Evolutionary conservation across 2,329 filamentous ascomycete species (phyloP).

Genomic region (Diplodia mutila): DNA sequence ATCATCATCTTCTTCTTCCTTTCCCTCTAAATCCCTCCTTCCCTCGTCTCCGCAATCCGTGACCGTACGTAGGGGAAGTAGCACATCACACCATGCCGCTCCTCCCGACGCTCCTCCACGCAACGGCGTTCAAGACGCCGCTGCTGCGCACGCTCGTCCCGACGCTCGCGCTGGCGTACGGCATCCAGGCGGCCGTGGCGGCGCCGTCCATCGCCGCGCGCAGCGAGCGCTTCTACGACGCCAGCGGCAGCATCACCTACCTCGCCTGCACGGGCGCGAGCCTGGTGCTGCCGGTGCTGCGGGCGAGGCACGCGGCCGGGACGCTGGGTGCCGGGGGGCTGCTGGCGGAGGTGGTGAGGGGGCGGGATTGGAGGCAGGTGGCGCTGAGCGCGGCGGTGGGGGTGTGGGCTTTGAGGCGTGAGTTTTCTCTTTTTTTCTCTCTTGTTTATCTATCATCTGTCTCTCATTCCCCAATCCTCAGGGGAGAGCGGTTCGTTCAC

Average conservation of each 20-base stretch:
- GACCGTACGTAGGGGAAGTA: neutral
- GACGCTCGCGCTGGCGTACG: slow-evolving; percentile 64
- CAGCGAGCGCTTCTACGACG: slow-evolving; percentile 70
- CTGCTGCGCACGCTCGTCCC: slow-evolving; percentile 67
- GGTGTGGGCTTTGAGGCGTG: slow-evolving; percentile 66
- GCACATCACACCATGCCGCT: slow-evolving; percentile 34
- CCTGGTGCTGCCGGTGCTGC: slow-evolving; percentile 63
- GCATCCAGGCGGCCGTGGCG: slow-evolving; percentile 65
- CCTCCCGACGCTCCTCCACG: slow-evolving; percentile 57
- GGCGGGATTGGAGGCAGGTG: slow-evolving; percentile 65
- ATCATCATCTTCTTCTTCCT: no score
- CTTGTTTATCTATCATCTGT: no score
- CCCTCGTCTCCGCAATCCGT: neutral
- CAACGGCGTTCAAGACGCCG: slow-evolving; percentile 64
- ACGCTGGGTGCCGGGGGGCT: slow-evolving; percentile 40
- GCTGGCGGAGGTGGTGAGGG: slow-evolving; percentile 36
- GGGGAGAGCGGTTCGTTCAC: no score
- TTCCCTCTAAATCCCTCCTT: neutral
- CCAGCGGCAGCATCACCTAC: slow-evolving; percentile 69
- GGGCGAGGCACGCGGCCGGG: slow-evolving; percentile 56
- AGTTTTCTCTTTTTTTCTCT: slow-evolving; percentile 30
- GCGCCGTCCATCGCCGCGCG: slow-evolving; percentile 64
- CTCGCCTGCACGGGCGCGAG: slow-evolving; percentile 66
- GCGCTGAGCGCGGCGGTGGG: slow-evolving; percentile 59
- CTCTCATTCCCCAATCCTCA: neutral